Conservation (phyloP, 148 eudicot species). For the Drosera capensis region DNA sequence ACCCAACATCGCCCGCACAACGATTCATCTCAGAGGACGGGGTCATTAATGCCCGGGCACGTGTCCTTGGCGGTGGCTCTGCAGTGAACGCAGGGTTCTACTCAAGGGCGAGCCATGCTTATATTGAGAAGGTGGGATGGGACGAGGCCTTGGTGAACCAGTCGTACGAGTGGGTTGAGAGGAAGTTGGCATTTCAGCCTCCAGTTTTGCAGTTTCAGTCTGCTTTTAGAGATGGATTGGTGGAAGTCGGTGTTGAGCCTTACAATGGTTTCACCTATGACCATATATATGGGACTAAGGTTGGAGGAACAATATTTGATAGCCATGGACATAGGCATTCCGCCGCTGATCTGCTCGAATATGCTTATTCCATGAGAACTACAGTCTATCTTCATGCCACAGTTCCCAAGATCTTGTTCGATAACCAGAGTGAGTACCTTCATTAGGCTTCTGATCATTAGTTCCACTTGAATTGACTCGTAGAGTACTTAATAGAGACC, state of each 20-base stretch:
- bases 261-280: slow-evolving; percentile 42
- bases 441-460: background rate
- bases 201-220: slow-evolving; percentile 24
- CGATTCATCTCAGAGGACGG: slow-evolving; percentile 37
- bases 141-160: slow-evolving; percentile 20
- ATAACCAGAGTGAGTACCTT: background rate
- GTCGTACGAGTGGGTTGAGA: slow-evolving; percentile 38
- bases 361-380: slow-evolving; percentile 14
- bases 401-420: slow-evolving; percentile 18
- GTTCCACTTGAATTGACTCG: background rate
- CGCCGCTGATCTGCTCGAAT: slow-evolving; percentile 34
- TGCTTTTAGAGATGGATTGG: slow-evolving; percentile 24
- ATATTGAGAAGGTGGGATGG: slow-evolving; percentile 19
- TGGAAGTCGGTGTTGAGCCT: slow-evolving; percentile 31
- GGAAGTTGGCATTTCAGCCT: slow-evolving; percentile 27
- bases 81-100: slow-evolving; percentile 42
- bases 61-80: slow-evolving; percentile 35
- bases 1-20: slow-evolving; percentile 20
- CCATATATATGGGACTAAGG: slow-evolving; percentile 33
- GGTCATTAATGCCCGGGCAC: slow-evolving; percentile 25
- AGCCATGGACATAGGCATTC: slow-evolving; percentile 29
- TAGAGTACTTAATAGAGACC: background rate
- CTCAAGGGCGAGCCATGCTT: slow-evolving; percentile 17
- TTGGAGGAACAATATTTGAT: slow-evolving; percentile 40
- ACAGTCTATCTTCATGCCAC: slow-evolving; percentile 17